These are phyloP conservation scores for Aspergillus terreus DNA, from an alignment of 2,329 filamentous ascomycete species.

Conservation along the genomic window DNA sequence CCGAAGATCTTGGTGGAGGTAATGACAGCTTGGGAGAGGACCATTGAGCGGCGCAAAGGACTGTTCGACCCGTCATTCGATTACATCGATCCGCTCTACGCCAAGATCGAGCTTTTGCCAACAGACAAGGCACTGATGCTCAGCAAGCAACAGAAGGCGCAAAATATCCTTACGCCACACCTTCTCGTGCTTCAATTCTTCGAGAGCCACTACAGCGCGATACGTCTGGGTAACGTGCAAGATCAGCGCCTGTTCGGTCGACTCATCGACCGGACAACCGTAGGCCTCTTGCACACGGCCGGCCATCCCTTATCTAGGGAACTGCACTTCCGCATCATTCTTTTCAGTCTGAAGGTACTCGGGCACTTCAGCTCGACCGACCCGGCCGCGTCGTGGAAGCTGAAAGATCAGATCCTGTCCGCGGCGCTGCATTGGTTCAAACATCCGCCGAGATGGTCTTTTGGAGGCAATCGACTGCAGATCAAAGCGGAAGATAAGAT, in stretches of 20 bases:
- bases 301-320: constrained; percentile 87
- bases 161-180: constrained; percentile 83
- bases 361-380: constrained; percentile 64
- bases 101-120: constrained; percentile 88
- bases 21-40: constrained; percentile 84
- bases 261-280: constrained; percentile 73
- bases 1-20: constrained; percentile 82
- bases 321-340: constrained; percentile 80
- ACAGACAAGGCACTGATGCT: constrained; percentile 74
- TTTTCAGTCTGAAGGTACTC: constrained; percentile 77
- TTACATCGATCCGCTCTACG: constrained; percentile 82
- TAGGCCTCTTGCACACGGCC: constrained; percentile 66
- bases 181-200: constrained; percentile 83
- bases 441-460: constrained; percentile 81
- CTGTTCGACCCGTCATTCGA: constrained; percentile 72
- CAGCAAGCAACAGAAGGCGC: constrained; percentile 72
- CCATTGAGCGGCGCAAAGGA: constrained; percentile 71
- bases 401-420: constrained; percentile 86
- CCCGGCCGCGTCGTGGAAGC: constrained; percentile 67
- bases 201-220: constrained; percentile 90
- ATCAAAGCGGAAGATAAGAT: constrained; percentile 87
- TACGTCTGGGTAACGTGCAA: constrained; percentile 77
- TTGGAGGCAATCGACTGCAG: constrained; percentile 88
- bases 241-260: constrained; percentile 78
- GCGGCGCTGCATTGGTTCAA: constrained; percentile 88